A percentile compares a stretch with the other conserved stretches of the same genome.
Evolutionary conservation across 768 basidiomycete species (phyloP).

Genomic region (Mycena maculata): DNA sequence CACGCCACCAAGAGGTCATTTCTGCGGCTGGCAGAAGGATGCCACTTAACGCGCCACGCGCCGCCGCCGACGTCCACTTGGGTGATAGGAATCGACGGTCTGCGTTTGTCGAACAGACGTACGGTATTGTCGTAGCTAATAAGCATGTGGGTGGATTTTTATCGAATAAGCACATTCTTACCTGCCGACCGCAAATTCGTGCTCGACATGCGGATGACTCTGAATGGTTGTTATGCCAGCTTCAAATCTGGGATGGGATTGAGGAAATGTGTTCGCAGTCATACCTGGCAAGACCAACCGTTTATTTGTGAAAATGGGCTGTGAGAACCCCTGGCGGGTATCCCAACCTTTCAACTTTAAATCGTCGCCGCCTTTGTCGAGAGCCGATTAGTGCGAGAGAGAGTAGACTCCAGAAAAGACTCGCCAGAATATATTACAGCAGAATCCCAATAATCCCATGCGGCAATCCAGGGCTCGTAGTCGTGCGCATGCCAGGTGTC

Average conservation of each 20-base stretch:
- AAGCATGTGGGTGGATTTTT: conserved; percentile 5
- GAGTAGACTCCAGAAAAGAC: conserved; percentile 23
- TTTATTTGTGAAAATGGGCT: conserved; percentile 79
- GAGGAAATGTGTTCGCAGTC: background rate
- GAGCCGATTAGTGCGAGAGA: background rate
- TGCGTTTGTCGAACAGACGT: conserved; percentile 85
- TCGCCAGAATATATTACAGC: conserved; percentile 87
- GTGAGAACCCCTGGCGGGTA: conserved; percentile 67
- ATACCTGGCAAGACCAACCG: conserved; percentile 56
- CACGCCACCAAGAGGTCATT: conserved; percentile 90
- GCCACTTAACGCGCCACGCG: conserved; percentile 97
- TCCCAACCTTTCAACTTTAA: conserved; percentile 94
- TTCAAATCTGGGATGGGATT: conserved; percentile 72
- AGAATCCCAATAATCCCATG: conserved; percentile 90
- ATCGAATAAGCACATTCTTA: conserved; percentile 43
- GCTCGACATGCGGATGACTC: conserved; percentile 80
- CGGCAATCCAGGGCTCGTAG: conserved; percentile 93
- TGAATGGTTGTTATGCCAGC: conserved; percentile 95
- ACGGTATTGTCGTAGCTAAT: conserved; percentile 86
- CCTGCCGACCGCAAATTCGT: conserved; percentile 93
- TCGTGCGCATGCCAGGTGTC: conserved; percentile 90
- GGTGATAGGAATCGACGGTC: conserved; percentile 65
- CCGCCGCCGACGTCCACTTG: conserved; percentile 86
- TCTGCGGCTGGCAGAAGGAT: conserved; percentile 75
- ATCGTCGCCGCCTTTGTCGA: conserved; percentile 87